Conservation (phyloP, 2,329 filamentous ascomycete genomes). For the Dryadomyces quercivorus region DNA sequence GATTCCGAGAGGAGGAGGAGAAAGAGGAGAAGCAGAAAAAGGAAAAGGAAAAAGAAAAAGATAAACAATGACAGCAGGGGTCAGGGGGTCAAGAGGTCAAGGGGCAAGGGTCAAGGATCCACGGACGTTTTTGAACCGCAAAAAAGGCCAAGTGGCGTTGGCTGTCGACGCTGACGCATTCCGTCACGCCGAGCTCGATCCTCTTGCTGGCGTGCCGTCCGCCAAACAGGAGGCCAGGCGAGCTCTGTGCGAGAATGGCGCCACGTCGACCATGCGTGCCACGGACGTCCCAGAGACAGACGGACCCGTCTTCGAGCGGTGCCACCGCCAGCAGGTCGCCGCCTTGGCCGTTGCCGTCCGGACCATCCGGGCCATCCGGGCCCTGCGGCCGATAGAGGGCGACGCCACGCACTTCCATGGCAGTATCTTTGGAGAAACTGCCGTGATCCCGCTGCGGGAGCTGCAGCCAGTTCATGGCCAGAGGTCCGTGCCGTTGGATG, state of each 20-base stretch:
- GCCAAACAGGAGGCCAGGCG: constrained; percentile 49
- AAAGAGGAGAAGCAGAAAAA: not conserved
- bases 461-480: constrained; percentile 68
- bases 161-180: constrained; percentile 73
- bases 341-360: constrained; percentile 36
- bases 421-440: constrained; percentile 20
- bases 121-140: constrained; percentile 58
- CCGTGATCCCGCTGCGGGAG: constrained; percentile 29
- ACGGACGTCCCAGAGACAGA: constrained; percentile 76
- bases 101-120: not conserved
- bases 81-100: too few relatives aligned
- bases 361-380: constrained; percentile 30
- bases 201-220: constrained; percentile 29
- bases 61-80: not conserved
- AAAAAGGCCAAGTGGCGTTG: constrained; percentile 59
- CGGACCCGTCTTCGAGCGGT: constrained; percentile 73
- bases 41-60: not conserved
- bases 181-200: constrained; percentile 50
- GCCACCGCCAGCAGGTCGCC: constrained; percentile 50
- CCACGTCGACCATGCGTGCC: constrained; percentile 43
- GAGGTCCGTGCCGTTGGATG: constrained; percentile 64
- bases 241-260: constrained; percentile 52
- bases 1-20: too few relatives aligned
- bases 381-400: constrained; percentile 49
- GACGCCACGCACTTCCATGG: constrained; percentile 60